Evolutionary conservation across 306 rosid species (phyloP), one percentile per base, ranked within the genome.

Genomic region (Astragalus glycyphyllos): DNA sequence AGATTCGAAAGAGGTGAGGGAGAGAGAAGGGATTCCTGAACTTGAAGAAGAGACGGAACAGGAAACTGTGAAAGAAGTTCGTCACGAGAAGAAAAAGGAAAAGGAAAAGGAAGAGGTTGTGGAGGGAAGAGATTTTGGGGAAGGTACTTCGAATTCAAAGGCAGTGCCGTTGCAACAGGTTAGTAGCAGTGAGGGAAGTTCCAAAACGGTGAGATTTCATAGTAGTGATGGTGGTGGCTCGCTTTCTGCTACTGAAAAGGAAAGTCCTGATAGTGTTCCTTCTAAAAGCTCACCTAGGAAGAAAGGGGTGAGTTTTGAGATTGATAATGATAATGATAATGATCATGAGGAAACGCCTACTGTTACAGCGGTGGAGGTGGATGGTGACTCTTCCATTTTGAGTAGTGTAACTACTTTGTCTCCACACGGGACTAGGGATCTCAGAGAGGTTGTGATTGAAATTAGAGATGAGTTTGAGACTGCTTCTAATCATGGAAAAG

Each of bases 11-110:
- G 99, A 95, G 68, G 97, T 95, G 82, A 87, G 99, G 78, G 90
- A 87, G 81, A 89, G 96, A 23, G 99, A 95, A 66, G 99, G 99
- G 53, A 95, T 95, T 82, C 99, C 99, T 2, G 97, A 95, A 20
- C 79, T 95, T 81, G 99, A 95, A 79, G 97, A 95, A n/a, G 99
- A 91, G 23, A 86, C 86, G 0, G 97, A 91, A 71, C 90, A 80
- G 0, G 97, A 94, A 71, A 71, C 38, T 37, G 14, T 65, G 79
- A 86, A 83, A 62, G 88, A 58, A 68, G 56, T 68, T 64, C 32
- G 59, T 42, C 13, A 47, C 1, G 85, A 45, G 77, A 81, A 71
- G 75, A 81, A 77, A 66, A 80, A 82, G 64, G 81, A 37, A 40
- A 51, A 51, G 10, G 50, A 80, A 3, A 75, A 35, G 46, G 72